These are phyloP conservation scores for Myrmaecium sp. DNA, from an alignment of 2,329 filamentous ascomycete species.

Conservation along the genomic window DNA sequence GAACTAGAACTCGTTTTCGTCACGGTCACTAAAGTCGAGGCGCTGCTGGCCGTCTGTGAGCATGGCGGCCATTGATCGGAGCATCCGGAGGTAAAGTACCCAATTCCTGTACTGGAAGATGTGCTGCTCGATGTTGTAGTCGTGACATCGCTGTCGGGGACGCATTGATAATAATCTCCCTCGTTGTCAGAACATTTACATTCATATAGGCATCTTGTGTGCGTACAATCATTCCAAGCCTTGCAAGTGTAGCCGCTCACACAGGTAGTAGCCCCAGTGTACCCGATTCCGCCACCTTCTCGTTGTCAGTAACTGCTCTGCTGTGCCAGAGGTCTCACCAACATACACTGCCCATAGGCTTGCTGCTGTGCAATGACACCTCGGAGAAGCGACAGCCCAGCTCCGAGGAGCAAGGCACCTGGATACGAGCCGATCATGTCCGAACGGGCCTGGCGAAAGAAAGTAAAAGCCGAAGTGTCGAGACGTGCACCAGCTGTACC, in stretches of 20 bases:
- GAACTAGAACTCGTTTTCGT: neutral
- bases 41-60: no score
- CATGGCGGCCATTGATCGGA: no score
- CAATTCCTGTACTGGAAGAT: slow-evolving; percentile 1
- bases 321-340: neutral
- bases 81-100: no score
- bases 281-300: slow-evolving; percentile 6
- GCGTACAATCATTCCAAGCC: slow-evolving; percentile 7
- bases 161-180: slow-evolving; percentile 7
- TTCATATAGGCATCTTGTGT: neutral
- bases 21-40: no score
- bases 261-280: slow-evolving; percentile 6
- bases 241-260: slow-evolving; percentile 5
- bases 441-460: neutral
- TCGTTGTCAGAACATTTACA: neutral
- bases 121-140: slow-evolving; percentile 1
- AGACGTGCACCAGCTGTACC: no score
- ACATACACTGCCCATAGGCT: slow-evolving; percentile 7
- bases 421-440: slow-evolving; percentile 4
- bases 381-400: slow-evolving; percentile 5
- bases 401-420: slow-evolving; percentile 5
- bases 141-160: neutral
- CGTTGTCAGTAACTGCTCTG: slow-evolving; percentile 2
- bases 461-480: neutral
- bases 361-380: slow-evolving; percentile 4